These are phyloP conservation scores for Ananas comosus DNA, from an alignment of 176 grass and related monocot genomes.

Conservation along the genomic window DNA sequence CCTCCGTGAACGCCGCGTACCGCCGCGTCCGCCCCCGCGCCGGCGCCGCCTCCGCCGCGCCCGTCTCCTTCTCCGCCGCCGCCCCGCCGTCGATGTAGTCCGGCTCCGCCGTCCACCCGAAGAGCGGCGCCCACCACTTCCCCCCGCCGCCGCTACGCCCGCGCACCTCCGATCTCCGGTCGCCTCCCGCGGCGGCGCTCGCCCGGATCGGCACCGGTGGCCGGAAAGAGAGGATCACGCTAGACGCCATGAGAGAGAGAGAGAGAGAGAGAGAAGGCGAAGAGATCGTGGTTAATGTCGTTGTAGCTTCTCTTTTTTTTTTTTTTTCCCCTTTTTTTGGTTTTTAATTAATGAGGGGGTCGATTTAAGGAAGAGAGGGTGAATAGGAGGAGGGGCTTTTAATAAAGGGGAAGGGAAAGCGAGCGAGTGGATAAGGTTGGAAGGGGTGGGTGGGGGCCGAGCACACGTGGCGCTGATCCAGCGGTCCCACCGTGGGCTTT, in stretches of 20 bases:
- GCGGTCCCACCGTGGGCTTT: neutral
- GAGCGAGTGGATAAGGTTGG: neutral
- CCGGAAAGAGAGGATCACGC: slow-evolving; percentile 18
- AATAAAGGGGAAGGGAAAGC: no score
- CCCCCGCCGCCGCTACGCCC: slow-evolving; percentile 3
- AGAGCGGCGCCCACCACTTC: slow-evolving; percentile 89
- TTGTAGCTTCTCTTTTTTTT: neutral
- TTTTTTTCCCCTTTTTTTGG: no score
- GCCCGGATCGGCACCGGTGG: slow-evolving; percentile 7
- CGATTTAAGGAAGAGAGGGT: neutral
- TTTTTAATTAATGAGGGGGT: no score
- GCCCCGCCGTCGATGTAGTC: slow-evolving; percentile 66
- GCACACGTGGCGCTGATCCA: neutral
- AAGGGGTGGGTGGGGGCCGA: neutral
- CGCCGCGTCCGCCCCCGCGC: slow-evolving; percentile 2
- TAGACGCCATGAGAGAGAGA: slow-evolving; percentile 12
- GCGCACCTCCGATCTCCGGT: slow-evolving; percentile 10
- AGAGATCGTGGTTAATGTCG: no score
- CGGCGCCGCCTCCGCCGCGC: neutral
- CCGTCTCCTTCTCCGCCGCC: neutral
- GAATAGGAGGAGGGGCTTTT: no score
- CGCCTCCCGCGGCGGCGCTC: slow-evolving; percentile 1
- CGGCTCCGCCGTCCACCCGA: slow-evolving; percentile 65
- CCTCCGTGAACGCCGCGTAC: slow-evolving; percentile 72
- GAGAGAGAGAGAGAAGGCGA: no score